These are phyloP conservation scores for Rhododendron vialii DNA, from an alignment of 148 eudicot genomes.

Conservation along the genomic window DNA sequence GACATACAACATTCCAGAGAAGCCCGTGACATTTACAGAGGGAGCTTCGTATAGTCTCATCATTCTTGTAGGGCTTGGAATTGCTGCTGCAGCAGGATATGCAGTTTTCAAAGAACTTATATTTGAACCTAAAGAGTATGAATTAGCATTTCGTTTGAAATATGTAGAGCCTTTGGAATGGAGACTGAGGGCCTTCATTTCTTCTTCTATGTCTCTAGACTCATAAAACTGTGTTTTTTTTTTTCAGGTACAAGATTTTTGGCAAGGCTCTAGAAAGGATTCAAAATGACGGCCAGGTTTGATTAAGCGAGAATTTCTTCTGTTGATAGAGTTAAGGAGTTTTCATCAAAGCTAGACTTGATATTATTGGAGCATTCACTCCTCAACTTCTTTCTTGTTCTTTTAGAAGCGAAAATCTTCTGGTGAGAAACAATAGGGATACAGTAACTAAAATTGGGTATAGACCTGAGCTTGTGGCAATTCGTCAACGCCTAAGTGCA, in stretches of 20 bases:
- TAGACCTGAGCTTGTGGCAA: neutral
- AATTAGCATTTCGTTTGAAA: neutral
- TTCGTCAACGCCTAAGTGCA: neutral
- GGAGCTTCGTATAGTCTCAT: constrained; percentile 72
- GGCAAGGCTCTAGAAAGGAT: constrained; percentile 74
- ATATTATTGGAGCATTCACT: neutral
- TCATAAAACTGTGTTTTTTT: neutral
- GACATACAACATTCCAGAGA: constrained; percentile 89
- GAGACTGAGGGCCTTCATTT: constrained; percentile 1
- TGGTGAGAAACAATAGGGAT: neutral
- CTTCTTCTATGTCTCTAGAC: neutral
- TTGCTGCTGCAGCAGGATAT: constrained; percentile 79
- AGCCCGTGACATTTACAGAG: constrained; percentile 84
- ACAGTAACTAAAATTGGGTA: neutral
- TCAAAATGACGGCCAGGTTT: constrained; percentile 84
- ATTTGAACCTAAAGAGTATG: constrained; percentile 88
- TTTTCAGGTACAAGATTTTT: constrained; percentile 72
- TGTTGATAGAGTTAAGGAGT: neutral
- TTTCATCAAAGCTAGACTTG: neutral
- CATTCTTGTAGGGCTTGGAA: constrained; percentile 81
- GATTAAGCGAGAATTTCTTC: neutral
- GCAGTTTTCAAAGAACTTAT: constrained; percentile 82
- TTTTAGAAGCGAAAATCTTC: neutral
- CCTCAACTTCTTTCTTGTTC: neutral
- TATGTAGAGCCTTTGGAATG: neutral